These are phyloP conservation scores for Parsonsia alboflavescens DNA, from an alignment of 257 asterid genomes.

Conservation along the genomic window DNA sequence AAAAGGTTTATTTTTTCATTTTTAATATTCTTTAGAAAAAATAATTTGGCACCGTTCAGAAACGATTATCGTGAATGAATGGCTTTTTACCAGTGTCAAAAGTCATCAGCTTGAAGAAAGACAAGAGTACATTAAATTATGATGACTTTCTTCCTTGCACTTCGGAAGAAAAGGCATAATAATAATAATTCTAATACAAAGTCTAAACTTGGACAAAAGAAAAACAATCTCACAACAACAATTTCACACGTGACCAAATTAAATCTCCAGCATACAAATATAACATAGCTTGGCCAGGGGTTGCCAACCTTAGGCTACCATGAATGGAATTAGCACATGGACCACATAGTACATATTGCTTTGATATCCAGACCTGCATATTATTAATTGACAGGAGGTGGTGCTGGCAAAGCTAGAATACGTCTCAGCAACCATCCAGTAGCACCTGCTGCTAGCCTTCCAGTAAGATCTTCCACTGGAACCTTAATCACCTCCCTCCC, in stretches of 20 bases:
- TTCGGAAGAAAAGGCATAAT: no score
- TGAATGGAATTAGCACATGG: not conserved
- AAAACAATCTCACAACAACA: not conserved
- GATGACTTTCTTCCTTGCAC: not conserved
- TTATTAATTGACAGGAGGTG: slow-evolving; percentile 36
- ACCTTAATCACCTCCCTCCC: slow-evolving; percentile 74
- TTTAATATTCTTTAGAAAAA: no score
- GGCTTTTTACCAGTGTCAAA: not conserved
- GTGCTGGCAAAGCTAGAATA: slow-evolving; percentile 30
- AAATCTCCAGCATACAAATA: not conserved
- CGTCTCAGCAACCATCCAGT: slow-evolving; percentile 55
- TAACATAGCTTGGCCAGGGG: not conserved
- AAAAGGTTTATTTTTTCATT: no score
- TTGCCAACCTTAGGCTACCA: not conserved
- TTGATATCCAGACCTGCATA: not conserved
- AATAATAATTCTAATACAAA: no score
- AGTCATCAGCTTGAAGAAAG: not conserved
- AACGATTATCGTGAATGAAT: not conserved
- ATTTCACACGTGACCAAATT: not conserved
- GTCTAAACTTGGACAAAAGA: not conserved
- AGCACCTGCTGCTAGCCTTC: slow-evolving; percentile 46
- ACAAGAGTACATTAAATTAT: not conserved
- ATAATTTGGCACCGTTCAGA: no score
- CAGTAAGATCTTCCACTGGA: slow-evolving; percentile 65
- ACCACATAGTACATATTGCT: not conserved